A percentile compares a stretch with the other conserved stretches of the same genome.
Conservation (phyloP, 176 grass and related monocot species). For the Puccinellia tenuiflora region DNA sequence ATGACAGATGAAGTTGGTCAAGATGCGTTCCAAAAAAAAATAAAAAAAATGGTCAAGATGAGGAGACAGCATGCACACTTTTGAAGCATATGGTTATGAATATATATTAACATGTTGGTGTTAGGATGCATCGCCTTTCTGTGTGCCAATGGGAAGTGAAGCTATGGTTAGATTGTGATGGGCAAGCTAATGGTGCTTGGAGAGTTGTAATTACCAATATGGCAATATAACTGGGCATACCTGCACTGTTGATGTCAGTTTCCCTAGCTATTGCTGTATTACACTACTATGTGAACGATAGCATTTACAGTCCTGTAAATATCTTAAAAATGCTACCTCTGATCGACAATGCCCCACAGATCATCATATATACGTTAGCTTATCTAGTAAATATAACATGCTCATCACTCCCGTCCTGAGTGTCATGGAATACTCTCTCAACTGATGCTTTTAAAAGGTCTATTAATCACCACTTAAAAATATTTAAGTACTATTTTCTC, state of each 20-base stretch:
- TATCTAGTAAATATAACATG: slow-evolving; percentile 12
- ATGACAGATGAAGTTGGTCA: too few relatives aligned
- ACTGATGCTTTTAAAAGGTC: background rate
- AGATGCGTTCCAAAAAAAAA: too few relatives aligned
- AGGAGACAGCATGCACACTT: too few relatives aligned
- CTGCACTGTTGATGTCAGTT: slow-evolving; percentile 92
- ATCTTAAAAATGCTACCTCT: background rate
- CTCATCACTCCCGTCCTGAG: background rate
- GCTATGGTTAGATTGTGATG: too few relatives aligned
- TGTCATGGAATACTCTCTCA: background rate
- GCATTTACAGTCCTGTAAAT: too few relatives aligned
- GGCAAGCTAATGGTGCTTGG: slow-evolving; percentile 86
- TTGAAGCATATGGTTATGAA: too few relatives aligned
- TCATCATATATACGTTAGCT: background rate
- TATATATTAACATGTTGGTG: too few relatives aligned
- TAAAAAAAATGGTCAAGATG: too few relatives aligned
- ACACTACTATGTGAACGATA: slow-evolving; percentile 2
- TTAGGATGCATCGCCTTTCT: too few relatives aligned
- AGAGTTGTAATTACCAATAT: slow-evolving; percentile 90
- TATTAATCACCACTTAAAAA: background rate
- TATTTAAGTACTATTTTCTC: slow-evolving; percentile 3
- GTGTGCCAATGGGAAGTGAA: too few relatives aligned
- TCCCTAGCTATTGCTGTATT: background rate
- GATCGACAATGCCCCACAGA: background rate
- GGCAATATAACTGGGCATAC: slow-evolving; percentile 94